phyloP scores from a whole-genome alignment of 2,329 filamentous ascomycete genomes.

The Claviceps capensis region DNA sequence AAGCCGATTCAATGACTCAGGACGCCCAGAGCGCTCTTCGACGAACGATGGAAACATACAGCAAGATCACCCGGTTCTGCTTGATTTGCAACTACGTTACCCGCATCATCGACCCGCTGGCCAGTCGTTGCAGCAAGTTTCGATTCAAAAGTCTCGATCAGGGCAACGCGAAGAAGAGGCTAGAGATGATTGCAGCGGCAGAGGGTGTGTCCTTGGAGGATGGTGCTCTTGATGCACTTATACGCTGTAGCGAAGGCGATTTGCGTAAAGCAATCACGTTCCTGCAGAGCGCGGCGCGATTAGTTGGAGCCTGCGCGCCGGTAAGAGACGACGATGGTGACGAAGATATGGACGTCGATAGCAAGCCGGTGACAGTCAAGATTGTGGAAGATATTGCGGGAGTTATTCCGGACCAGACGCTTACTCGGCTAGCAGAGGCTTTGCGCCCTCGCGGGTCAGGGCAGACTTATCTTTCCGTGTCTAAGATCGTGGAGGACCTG shows the following conservation, averaged over 20 bases:
- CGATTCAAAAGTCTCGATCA: constrained; percentile 93
- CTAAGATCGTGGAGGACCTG: constrained; percentile 74
- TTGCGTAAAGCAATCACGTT: constrained; percentile 93
- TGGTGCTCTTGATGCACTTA: constrained; percentile 70
- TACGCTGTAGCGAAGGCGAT: constrained; percentile 85
- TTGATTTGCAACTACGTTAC: constrained; percentile 98
- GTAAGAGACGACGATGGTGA: constrained; percentile 37
- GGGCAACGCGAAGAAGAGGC: constrained; percentile 61
- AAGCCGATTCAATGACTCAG: constrained; percentile 98
- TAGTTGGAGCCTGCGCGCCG: constrained; percentile 56
- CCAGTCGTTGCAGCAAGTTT: constrained; percentile 90
- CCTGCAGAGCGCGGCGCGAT: constrained; percentile 79
- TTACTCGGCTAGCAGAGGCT: constrained; percentile 56
- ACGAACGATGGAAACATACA: constrained; percentile 96
- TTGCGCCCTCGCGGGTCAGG: constrained; percentile 58
- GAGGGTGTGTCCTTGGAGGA: constrained; percentile 67
- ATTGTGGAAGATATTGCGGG: constrained; percentile 92
- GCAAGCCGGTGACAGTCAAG: constrained; percentile 54
- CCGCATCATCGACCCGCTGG: constrained; percentile 90
- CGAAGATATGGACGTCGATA: constrained; percentile 48
- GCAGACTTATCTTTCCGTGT: constrained; percentile 58
- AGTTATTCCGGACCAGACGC: constrained; percentile 66
- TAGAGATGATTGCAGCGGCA: constrained; percentile 68
- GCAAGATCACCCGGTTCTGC: constrained; percentile 91
- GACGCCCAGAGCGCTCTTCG: constrained; percentile 88